Evolutionary conservation across 768 basidiomycete species (phyloP).

Genomic region (Melanogaster broomeanus): DNA sequence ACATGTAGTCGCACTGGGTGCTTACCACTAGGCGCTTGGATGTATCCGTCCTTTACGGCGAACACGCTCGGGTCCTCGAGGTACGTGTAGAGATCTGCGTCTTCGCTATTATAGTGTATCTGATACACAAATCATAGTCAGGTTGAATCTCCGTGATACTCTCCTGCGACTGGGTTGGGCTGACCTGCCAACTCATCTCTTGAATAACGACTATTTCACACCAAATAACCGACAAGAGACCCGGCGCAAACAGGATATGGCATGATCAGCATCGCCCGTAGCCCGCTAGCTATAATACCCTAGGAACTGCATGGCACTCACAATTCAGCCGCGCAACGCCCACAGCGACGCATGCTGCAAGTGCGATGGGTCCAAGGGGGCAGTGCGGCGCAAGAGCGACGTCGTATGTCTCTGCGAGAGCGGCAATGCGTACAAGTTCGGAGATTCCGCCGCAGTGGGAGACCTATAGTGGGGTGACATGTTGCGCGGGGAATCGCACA

Average conservation of each 20-base stretch:
- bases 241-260: too few species aligned
- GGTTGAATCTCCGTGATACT: too few species aligned
- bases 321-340: conserved; percentile 61
- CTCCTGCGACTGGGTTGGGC: neutral
- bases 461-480: conserved; percentile 35
- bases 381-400: conserved; percentile 74
- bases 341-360: conserved; percentile 71
- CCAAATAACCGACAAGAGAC: too few species aligned
- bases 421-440: conserved; percentile 58
- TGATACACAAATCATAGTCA: conserved; percentile 27
- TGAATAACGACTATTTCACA: conserved; percentile 51
- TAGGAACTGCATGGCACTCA: conserved; percentile 25
- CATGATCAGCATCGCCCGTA: too few species aligned
- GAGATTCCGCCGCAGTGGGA: conserved; percentile 63
- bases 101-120: conserved; percentile 65
- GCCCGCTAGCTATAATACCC: too few species aligned
- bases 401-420: conserved; percentile 67
- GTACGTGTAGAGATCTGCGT: conserved; percentile 65
- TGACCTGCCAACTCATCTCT: conserved; percentile 64
- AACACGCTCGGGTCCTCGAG: conserved; percentile 54
- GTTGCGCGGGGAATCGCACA: neutral
- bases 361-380: conserved; percentile 68
- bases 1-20: neutral
- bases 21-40: conserved; percentile 45
- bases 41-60: conserved; percentile 50